phyloP scores from a whole-genome alignment of 495 filamentous ascomycete genomes.

The Thozetella sp. region DNA sequence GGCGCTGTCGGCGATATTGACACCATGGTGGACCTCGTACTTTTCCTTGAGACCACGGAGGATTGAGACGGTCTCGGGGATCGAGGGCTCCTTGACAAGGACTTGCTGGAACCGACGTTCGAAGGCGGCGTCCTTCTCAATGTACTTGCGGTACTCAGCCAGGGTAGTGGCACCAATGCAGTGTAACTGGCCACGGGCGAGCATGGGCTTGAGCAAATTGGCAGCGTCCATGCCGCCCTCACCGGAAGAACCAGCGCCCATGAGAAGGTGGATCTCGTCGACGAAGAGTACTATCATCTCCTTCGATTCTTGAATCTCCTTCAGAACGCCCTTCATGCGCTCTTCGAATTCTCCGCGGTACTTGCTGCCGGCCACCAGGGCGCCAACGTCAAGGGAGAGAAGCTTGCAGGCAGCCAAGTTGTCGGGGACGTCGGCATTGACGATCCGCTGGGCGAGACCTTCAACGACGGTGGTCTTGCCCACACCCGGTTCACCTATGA shows the following conservation, averaged over 20 bases:
- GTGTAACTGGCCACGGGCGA: conserved; percentile 93
- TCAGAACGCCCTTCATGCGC: conserved; percentile 97
- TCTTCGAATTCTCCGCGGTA: conserved; percentile 98
- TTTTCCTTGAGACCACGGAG: conserved; percentile 95
- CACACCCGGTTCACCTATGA: conserved; percentile 94
- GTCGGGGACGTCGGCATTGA: conserved; percentile 93
- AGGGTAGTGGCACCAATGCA: conserved; percentile 97
- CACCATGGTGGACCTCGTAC: conserved; percentile 97
- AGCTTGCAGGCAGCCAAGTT: conserved; percentile 94
- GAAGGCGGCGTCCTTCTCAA: conserved; percentile 97
- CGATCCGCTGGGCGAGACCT: conserved; percentile 92
- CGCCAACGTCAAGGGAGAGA: conserved; percentile 91
- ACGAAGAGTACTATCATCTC: conserved; percentile 98
- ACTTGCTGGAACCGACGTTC: conserved; percentile 99
- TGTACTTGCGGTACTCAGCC: conserved; percentile 96
- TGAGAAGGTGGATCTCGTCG: conserved; percentile 97
- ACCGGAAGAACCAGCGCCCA: conserved; percentile 91
- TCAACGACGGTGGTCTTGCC: conserved; percentile 98
- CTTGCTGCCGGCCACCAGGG: conserved; percentile 94
- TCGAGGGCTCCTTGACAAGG: conserved; percentile 86
- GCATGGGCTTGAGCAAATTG: conserved; percentile 95
- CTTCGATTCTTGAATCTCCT: conserved; percentile 95
- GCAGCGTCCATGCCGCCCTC: conserved; percentile 99
- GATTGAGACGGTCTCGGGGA: conserved; percentile 93
- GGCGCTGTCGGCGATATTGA: conserved; percentile 90